Base-by-base conservation (phyloP, 2,329 filamentous ascomycete genomes). In the Colletotrichum eremochloae region DNA sequence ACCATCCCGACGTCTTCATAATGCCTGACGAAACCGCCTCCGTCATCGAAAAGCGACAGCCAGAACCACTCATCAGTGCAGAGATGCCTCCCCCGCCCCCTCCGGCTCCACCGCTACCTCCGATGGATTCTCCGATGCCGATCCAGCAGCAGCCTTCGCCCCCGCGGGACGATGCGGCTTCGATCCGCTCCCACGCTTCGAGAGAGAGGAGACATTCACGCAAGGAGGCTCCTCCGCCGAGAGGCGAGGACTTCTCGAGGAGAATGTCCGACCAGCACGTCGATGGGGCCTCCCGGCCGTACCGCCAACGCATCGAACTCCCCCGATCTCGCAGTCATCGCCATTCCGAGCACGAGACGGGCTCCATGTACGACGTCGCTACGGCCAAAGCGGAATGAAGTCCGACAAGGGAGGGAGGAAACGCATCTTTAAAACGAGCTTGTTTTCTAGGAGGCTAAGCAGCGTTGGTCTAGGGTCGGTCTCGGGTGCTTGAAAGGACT, bases 231-330 rank as follows among this genome's bases (percentile, higher is more conserved):
- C 57, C 57, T 14, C 66, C 68, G 36, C 52, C 60, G 42, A 72
- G 57, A 67, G 66, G 58, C 31, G 65, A 68, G 15, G 58, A 68
- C 12, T 15, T 72, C 18, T 55, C 67, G 18, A 48, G 69, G 20
- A 64, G 42, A 42, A 64, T 69, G 60, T 55, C 66, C 9, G 68
- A 71, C 31, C 58, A 71, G 20, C 68, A 72, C 69, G 57, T 72
- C 44, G 69, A 72, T 55, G 69, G 69, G 14, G 69, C 69, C 2
- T 58, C 69, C 11, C 24, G 69, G 40, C 69, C 69, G 2, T 72
- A 72, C 44, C 53, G 69, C 8, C 69, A 72, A 42, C 69, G 69
- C 69, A 68, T 72, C 66, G 69, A 72, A 24, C 69, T 72, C 31
- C 69, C 69, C 36, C 60, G 66, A 15, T 72, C 69, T 9, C 69